Conservation (phyloP, 2,329 filamentous ascomycete species). For the Lachnellula subtilissima region DNA sequence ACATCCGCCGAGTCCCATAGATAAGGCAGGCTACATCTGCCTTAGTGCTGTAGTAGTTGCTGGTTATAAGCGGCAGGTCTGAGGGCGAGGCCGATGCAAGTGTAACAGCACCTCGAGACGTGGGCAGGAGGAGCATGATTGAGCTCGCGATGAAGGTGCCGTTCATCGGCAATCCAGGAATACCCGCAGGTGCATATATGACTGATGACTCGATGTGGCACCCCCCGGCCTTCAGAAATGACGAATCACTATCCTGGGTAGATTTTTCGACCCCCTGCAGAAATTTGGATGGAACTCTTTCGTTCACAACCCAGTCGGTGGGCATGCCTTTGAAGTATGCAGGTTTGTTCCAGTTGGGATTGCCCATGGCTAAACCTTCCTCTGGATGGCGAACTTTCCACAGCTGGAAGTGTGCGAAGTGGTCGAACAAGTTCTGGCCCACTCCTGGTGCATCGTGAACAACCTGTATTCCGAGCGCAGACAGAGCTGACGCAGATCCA, state of each 20-base stretch:
- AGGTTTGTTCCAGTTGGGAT: slow-evolving; percentile 2
- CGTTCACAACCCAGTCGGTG: slow-evolving; percentile 9
- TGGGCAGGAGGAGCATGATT: slow-evolving; percentile 7
- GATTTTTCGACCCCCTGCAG: not conserved
- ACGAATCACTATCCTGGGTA: not conserved
- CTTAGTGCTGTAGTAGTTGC: slow-evolving; percentile 4
- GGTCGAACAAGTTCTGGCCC: slow-evolving; percentile 43
- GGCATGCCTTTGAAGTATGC: slow-evolving; percentile 6
- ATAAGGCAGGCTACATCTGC: not conserved
- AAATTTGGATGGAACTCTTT: not conserved
- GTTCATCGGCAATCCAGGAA: slow-evolving; percentile 4
- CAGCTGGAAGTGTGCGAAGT: slow-evolving; percentile 1
- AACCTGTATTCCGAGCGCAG: slow-evolving; percentile 42
- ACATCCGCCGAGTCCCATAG: not conserved
- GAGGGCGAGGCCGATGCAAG: not conserved
- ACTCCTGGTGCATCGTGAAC: slow-evolving; percentile 57
- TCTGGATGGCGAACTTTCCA: slow-evolving; percentile 12
- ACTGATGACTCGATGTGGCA: not conserved
- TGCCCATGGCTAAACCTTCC: slow-evolving; percentile 8
- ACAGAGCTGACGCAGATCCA: slow-evolving; percentile 35
- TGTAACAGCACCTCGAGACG: slow-evolving; percentile 12
- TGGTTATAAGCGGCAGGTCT: slow-evolving; percentile 1
- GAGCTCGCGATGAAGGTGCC: slow-evolving; percentile 5
- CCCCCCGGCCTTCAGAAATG: not conserved
- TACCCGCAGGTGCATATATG: slow-evolving; percentile 1